Percentiles rank a stretch among this genome's conserved stretches.
Conservation (phyloP, 306 rosid species). For the Castanea crenata region DNA sequence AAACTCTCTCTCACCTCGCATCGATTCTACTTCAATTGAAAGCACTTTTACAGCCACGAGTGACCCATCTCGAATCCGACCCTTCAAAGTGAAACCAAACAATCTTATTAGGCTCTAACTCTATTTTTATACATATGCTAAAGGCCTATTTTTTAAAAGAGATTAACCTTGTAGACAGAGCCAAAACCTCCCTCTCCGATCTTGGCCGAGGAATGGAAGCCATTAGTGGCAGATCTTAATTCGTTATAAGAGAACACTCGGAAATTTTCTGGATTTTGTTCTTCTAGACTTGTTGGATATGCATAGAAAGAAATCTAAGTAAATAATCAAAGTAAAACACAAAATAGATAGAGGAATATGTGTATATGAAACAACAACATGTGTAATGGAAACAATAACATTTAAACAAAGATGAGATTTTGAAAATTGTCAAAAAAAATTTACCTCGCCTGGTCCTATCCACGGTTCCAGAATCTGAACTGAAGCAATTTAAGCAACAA, state of each 20-base stretch:
- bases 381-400: background rate
- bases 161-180: conserved; percentile 66
- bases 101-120: background rate
- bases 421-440: background rate
- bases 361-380: background rate
- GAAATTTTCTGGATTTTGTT: conserved; percentile 42
- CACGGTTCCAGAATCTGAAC: background rate
- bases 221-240: conserved; percentile 62
- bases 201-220: conserved; percentile 50
- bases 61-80: conserved; percentile 59
- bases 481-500: conserved; percentile 21
- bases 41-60: conserved; percentile 79
- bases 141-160: background rate
- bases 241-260: conserved; percentile 60
- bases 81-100: conserved; percentile 49
- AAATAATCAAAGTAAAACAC: background rate
- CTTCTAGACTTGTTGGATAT: conserved; percentile 26
- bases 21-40: conserved; percentile 67
- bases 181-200: conserved; percentile 93
- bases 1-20: conserved; percentile 89
- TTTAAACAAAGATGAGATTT: background rate
- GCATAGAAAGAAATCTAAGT: background rate
- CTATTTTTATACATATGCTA: background rate
- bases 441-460: conserved; percentile 33
- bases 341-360: background rate